Evolutionary conservation across 495 filamentous ascomycete genomes (phyloP), one percentile per base, ranked within the genome.

Genomic region (Daldinia caldariorum): DNA sequence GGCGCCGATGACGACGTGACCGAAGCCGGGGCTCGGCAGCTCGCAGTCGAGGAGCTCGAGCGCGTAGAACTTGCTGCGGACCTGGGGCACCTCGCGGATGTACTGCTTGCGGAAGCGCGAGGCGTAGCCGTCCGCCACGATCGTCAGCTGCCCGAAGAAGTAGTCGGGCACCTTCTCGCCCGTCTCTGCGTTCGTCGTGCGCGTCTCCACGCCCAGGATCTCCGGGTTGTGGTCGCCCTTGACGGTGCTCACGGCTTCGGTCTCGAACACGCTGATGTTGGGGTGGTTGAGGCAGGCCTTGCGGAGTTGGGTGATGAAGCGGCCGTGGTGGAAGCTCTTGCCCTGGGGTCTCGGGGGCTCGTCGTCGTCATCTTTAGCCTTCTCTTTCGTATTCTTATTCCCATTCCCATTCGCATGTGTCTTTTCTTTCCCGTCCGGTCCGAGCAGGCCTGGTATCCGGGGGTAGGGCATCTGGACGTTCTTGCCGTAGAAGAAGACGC

Each of bases 51-150:
- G 91, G 31, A 99, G 85, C 77, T 99, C 95, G 26, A 99, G 85
- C 7, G 89, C 95, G 82, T 89, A 97, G 83, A 99, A 99, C 80
- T 93, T 93, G 61, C 88, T 91, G 55, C 87, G 87, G 16, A 91
- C 86, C 67, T 90, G 79, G 18, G 95, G 92, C 1, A 85, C 80
- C 43, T 87, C 82, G n/a, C 80, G 76, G 73, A 94, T 88, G 75
- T 91, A 87, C 63, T 88, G 82, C 78, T 97, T 95, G 62, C 95
- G 89, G 84, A 98, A 97, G 74, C 92, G 94, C 62, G 92, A 96
- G 65, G 89, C 90, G 79, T 98, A 98, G 64, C 95, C 95, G 81
- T 99, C 94, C 18, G 93, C 92, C 50, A 95, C 86, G 67, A 98
- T 89, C 20, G 94, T 98, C 45, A 98, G 86, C 57, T 89, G 80